These are phyloP conservation scores for Setaria viridis DNA, from an alignment of 202 grass and related monocot species.

Conservation along the genomic window DNA sequence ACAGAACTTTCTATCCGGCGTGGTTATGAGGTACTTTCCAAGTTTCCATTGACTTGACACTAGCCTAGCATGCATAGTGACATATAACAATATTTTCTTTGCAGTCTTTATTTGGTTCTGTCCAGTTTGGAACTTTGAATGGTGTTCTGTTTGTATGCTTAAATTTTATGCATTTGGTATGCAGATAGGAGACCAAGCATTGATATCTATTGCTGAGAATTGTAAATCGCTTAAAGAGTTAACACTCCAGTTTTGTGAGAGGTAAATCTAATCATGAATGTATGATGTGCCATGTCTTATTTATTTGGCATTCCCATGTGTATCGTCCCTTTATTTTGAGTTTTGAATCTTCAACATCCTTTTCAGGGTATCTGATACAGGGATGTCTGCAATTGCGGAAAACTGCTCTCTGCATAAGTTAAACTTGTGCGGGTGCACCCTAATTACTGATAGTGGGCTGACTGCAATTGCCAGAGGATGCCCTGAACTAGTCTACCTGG, in stretches of 20 bases:
- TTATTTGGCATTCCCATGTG: background rate
- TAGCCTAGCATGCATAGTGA: conserved; percentile 22
- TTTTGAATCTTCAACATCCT: conserved; percentile 28
- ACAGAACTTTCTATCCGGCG: conserved; percentile 78
- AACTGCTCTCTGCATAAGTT: conserved; percentile 73
- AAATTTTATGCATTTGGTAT: conserved; percentile 36
- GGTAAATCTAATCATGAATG: conserved; percentile 54
- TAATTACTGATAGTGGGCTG: conserved; percentile 80
- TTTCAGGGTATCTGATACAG: conserved; percentile 76
- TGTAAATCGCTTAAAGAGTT: conserved; percentile 77
- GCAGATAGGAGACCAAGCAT: conserved; percentile 80
- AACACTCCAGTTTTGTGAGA: conserved; percentile 78
- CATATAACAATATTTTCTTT: background rate
- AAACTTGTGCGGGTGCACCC: conserved; percentile 69
- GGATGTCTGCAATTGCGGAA: conserved; percentile 67
- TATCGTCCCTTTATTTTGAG: conserved; percentile 31
- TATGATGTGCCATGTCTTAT: conserved; percentile 31
- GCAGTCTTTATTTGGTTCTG: background rate
- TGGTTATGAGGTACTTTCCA: conserved; percentile 81
- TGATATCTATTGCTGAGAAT: conserved; percentile 75
- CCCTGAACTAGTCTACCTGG: conserved; percentile 75
- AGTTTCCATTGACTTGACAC: background rate
- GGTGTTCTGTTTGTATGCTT: conserved; percentile 15
- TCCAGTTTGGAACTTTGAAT: background rate
- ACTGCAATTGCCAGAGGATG: conserved; percentile 75